Percentiles rank a stretch among this genome's conserved stretches.
phyloP scores from a whole-genome alignment of 2,329 filamentous ascomycete genomes.

The Colletotrichum nymphaeae region DNA sequence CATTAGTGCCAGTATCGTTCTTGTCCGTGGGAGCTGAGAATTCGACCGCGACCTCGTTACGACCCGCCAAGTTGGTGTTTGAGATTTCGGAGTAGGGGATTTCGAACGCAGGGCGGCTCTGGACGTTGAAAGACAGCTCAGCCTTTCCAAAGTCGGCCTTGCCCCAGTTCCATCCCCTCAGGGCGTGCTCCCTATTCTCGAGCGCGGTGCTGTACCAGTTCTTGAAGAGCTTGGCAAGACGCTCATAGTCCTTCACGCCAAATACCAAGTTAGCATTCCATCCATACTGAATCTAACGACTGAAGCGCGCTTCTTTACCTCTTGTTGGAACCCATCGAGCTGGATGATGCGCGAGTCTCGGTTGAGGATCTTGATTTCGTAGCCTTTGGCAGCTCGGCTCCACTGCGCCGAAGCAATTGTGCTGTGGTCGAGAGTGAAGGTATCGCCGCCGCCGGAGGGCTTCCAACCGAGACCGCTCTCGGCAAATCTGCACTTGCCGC shows the following conservation, averaged over 20 bases:
- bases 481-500: constrained; percentile 93
- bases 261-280: neutral
- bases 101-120: constrained; percentile 96
- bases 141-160: constrained; percentile 97
- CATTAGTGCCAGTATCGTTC: constrained; percentile 79
- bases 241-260: constrained; percentile 80
- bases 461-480: constrained; percentile 98
- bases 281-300: neutral
- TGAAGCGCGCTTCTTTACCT: constrained; percentile 60
- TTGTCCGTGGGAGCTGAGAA: constrained; percentile 82
- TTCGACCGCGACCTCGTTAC: constrained; percentile 97
- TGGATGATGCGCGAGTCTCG: constrained; percentile 88
- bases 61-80: constrained; percentile 96
- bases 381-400: constrained; percentile 92
- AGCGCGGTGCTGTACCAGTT: constrained; percentile 96
- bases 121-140: constrained; percentile 95
- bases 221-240: constrained; percentile 92
- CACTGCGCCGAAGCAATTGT: constrained; percentile 92
- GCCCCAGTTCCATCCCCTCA: constrained; percentile 99
- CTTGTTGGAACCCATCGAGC: constrained; percentile 93
- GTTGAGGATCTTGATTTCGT: constrained; percentile 91
- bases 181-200: constrained; percentile 91
- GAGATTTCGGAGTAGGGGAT: constrained; percentile 97
- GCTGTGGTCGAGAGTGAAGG: constrained; percentile 89
- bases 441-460: constrained; percentile 85